phyloP scores from a whole-genome alignment of 192 early-diverging fungal genomes.

The Martensiomyces pterosporus region DNA sequence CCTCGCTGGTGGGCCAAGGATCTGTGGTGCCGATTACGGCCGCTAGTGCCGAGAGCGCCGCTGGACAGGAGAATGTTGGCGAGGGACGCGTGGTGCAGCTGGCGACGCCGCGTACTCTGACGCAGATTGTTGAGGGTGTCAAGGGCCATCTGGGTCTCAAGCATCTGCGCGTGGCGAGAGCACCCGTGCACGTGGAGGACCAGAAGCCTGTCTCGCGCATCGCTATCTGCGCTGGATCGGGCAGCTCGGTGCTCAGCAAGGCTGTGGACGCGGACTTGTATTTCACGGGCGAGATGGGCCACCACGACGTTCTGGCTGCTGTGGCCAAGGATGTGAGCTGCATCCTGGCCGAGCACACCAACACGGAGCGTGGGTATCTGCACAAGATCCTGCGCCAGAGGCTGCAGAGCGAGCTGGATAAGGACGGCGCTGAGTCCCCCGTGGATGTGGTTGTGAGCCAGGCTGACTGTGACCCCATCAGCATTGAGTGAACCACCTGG shows the following conservation, averaged over 20 bases:
- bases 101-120: conserved; percentile 14
- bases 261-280: conserved; percentile 67
- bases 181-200: conserved; percentile 40
- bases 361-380: conserved; percentile 88
- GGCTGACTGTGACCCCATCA: conserved; percentile 75
- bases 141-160: conserved; percentile 57
- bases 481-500: conserved; percentile 48
- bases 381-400: conserved; percentile 57
- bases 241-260: conserved; percentile 58
- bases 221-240: conserved; percentile 92
- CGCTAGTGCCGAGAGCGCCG: conserved; percentile 16
- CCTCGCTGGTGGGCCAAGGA: conserved; percentile 46
- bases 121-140: conserved; percentile 17
- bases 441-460: conserved; percentile 67
- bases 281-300: conserved; percentile 93
- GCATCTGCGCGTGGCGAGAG: conserved; percentile 73
- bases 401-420: conserved; percentile 51
- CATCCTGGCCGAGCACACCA: conserved; percentile 86
- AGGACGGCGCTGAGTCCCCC: conserved; percentile 33
- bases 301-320: conserved; percentile 89
- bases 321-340: conserved; percentile 72
- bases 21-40: conserved; percentile 41
- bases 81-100: conserved; percentile 30
- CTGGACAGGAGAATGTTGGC: conserved; percentile 38
- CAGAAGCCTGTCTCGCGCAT: conserved; percentile 60